These are phyloP conservation scores for Emmonsiellopsis sp. DNA, from an alignment of 2,329 filamentous ascomycete species.

Conservation along the genomic window DNA sequence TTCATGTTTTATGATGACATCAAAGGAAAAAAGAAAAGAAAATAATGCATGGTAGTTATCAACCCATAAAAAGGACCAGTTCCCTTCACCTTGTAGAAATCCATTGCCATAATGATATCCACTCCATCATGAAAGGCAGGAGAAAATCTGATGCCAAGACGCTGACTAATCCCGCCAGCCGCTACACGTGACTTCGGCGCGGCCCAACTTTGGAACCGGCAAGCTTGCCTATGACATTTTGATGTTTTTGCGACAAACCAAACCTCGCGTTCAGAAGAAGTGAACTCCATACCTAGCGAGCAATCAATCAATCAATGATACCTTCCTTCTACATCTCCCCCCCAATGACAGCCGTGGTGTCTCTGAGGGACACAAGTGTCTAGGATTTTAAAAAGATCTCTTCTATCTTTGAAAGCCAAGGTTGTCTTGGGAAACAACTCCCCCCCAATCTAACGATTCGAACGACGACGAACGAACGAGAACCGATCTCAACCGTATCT, in stretches of 20 bases:
- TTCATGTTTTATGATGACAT: neutral
- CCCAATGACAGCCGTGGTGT: neutral
- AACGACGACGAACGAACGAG: too few species aligned
- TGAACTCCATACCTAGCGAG: neutral
- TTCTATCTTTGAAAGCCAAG: too few species aligned
- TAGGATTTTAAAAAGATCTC: too few species aligned
- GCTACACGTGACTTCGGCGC: neutral
- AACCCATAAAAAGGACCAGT: neutral
- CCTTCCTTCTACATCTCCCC: too few species aligned
- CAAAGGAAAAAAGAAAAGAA: neutral
- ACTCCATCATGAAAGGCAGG: too few species aligned
- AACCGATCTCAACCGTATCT: too few species aligned
- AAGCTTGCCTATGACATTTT: neutral
- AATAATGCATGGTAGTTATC: neutral
- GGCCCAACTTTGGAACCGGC: too few species aligned
- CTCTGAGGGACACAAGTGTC: too few species aligned
- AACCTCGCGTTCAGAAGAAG: neutral
- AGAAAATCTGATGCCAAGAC: neutral
- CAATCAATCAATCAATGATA: neutral
- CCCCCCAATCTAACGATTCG: too few species aligned
- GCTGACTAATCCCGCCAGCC: neutral
- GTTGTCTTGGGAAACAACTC: too few species aligned
- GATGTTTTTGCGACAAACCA: neutral
- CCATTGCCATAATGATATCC: too few species aligned
- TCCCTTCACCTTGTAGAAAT: neutral